phyloP scores from a whole-genome alignment of 371 early-diverging fungal genomes.

The Mucor piriformis region DNA sequence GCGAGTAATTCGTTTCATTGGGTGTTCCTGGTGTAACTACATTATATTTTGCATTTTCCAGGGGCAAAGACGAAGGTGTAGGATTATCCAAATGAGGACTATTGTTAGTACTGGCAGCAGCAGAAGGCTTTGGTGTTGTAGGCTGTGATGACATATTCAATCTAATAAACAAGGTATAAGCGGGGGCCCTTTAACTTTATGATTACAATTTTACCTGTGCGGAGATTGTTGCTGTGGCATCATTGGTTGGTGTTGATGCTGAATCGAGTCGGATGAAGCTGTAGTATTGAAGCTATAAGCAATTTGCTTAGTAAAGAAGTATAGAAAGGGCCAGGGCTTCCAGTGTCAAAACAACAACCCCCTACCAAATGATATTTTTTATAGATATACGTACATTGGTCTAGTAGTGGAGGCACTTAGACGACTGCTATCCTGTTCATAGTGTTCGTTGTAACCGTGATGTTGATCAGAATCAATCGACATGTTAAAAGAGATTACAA shows the following conservation, averaged over 20 bases:
- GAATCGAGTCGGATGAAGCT: not conserved
- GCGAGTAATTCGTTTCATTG: not conserved
- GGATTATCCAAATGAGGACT: not conserved
- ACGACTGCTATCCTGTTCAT: not conserved
- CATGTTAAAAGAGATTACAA: not conserved
- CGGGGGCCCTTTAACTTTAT: too few species aligned
- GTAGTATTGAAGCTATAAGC: not conserved
- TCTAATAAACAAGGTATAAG: not conserved
- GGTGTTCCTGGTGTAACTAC: conserved; percentile 15
- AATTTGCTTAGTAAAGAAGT: not conserved
- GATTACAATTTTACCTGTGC: conserved; percentile 21
- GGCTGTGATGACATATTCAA: conserved; percentile 25
- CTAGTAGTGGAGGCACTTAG: not conserved
- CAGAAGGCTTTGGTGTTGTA: conserved; percentile 22
- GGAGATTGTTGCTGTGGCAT: conserved; percentile 20
- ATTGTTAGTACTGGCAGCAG: not conserved
- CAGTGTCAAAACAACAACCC: not conserved
- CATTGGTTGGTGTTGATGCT: conserved; percentile 13
- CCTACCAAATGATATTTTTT: not conserved
- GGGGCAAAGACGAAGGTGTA: conserved; percentile 8
- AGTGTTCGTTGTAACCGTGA: not conserved
- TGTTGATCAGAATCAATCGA: not conserved
- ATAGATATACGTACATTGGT: conserved; percentile 5
- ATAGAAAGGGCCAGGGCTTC: conserved; percentile 2
- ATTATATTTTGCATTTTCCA: conserved; percentile 23